Base-by-base conservation (phyloP, 2,329 filamentous ascomycete genomes). In the Fusarium oxysporum region DNA sequence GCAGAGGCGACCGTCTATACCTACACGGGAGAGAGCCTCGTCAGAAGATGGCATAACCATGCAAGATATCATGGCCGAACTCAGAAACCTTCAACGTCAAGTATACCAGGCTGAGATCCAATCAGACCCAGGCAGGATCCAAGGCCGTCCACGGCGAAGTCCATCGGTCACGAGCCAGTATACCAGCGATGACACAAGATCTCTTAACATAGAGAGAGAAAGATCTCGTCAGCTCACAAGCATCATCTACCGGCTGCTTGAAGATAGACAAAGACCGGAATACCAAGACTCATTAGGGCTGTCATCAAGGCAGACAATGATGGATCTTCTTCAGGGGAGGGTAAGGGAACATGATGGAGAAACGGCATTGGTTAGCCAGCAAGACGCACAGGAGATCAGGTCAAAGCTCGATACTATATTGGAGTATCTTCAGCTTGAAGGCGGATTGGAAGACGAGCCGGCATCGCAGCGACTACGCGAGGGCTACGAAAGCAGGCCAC, bases 371-470 rank as follows among this genome's bases (percentile, higher is more conserved):
- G 12, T 54, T 1, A 43, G 16, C 3, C 41, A 68, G 4, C n/a
- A 23, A 2, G 47, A 62, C 3, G n/a, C 37, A 8, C 37, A 37
- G 13, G 65, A 68, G 6, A 68, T 68, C 6, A 30, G 35, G 4
- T 32, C 47, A 2, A 68, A 68, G 2, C 63, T 68, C 1, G 63
- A 68, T 8, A 33, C 47, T 9, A 68, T 68, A 12, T 19, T 68
- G 2, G 41, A 62, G n/a, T 37, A 23, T 17, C 65, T 68, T 17
- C 32, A 61, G 8, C 17, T 47, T 17, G 32, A 62, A n/a, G n/a
- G 14, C 1, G 23, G 40, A 11, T 37, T 12, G 1, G 51, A 43
- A 1, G 37, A 28, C 6, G 21, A 17, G 5, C 32, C 16, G 2
- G 2, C 9, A 9, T 21, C n/a, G 1, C 55, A 35, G 1, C 37